Conservation (phyloP, 345 rosid genomes). For the Murraya paniculata region DNA sequence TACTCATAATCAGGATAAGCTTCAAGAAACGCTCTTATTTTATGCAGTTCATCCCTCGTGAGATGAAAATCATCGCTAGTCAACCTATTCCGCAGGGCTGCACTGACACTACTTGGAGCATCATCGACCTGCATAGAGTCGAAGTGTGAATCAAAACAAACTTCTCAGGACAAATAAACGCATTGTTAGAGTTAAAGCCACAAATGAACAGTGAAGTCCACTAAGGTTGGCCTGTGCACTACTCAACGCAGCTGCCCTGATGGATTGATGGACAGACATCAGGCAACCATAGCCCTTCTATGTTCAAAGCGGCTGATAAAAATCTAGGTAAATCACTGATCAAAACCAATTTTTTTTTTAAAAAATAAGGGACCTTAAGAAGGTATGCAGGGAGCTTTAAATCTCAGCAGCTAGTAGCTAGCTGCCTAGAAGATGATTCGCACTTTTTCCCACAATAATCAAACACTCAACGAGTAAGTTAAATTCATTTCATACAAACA, state of each 20-base stretch:
- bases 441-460: background rate
- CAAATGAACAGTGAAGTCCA: background rate
- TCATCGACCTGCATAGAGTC: constrained; percentile 46
- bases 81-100: constrained; percentile 48
- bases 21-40: constrained; percentile 60
- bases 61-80: constrained; percentile 58
- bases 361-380: background rate
- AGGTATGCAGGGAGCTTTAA: background rate
- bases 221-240: background rate
- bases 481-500: background rate
- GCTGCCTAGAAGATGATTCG: background rate
- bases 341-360: background rate
- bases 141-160: background rate
- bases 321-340: background rate
- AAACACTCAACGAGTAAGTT: background rate
- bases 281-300: background rate
- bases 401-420: background rate
- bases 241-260: background rate
- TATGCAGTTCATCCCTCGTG: constrained; percentile 48
- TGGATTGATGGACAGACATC: background rate
- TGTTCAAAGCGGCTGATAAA: background rate
- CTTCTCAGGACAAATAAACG: background rate
- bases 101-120: constrained; percentile 37
- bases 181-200: background rate
- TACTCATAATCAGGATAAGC: constrained; percentile 41